Evolutionary conservation across 192 early-diverging fungal species (phyloP).

Genomic region (Coemansia sp.): DNA sequence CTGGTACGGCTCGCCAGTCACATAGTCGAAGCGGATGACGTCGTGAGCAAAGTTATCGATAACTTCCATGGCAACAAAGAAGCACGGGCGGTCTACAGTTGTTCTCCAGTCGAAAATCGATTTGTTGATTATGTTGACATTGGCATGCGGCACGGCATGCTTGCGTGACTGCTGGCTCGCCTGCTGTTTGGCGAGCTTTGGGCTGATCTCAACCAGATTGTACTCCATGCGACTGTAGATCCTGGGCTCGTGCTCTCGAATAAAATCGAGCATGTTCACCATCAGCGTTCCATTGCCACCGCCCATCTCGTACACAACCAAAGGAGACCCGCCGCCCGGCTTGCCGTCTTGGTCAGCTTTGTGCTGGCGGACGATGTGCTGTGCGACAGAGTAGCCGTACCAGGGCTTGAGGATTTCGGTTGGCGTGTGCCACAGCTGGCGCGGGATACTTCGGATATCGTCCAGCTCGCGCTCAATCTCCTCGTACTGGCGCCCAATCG

Average conservation of each 20-base stretch:
- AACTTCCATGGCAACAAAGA: slow-evolving; percentile 96
- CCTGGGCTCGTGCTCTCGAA: slow-evolving; percentile 71
- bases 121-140: slow-evolving; percentile 82
- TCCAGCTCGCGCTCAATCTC: slow-evolving; percentile 78
- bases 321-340: slow-evolving; percentile 27
- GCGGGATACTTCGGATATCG: slow-evolving; percentile 68
- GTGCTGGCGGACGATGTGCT: slow-evolving; percentile 80
- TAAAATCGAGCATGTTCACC: slow-evolving; percentile 87
- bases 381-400: slow-evolving; percentile 91
- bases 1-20: slow-evolving; percentile 71
- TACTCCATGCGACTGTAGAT: slow-evolving; percentile 81
- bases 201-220: slow-evolving; percentile 90
- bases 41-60: slow-evolving; percentile 98
- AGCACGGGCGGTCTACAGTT: slow-evolving; percentile 70
- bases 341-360: slow-evolving; percentile 58
- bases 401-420: slow-evolving; percentile 90
- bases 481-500: slow-evolving; percentile 72
- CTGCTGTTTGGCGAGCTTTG: slow-evolving; percentile 72
- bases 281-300: slow-evolving; percentile 97
- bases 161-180: slow-evolving; percentile 48
- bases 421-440: slow-evolving; percentile 98
- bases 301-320: slow-evolving; percentile 93
- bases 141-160: slow-evolving; percentile 46
- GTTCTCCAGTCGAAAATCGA: slow-evolving; percentile 90
- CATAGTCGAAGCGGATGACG: slow-evolving; percentile 80